These are phyloP conservation scores for Periconia macrospinosa DNA, from an alignment of 2,329 filamentous ascomycete species.

Conservation along the genomic window DNA sequence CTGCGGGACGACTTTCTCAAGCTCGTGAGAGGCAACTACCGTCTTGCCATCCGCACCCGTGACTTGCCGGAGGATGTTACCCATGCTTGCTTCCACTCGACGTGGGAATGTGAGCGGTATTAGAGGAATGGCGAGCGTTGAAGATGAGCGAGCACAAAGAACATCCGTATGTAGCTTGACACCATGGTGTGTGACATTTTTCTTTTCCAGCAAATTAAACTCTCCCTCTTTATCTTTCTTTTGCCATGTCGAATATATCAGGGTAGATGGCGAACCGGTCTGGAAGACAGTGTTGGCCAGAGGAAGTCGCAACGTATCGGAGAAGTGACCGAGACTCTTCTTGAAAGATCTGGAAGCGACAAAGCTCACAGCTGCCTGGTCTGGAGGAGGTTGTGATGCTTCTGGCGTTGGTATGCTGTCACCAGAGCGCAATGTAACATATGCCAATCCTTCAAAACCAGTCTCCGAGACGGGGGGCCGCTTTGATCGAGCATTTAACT, in stretches of 20 bases:
- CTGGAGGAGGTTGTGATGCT: conserved; percentile 2
- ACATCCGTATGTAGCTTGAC: conserved; percentile 11
- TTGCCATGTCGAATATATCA: conserved; percentile 29
- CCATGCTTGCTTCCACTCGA: conserved; percentile 66
- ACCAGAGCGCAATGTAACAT: conserved; percentile 18
- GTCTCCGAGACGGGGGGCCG: conserved; percentile 20
- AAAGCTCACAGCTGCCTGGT: conserved; percentile 31
- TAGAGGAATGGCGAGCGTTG: conserved; percentile 52
- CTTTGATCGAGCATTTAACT: neutral
- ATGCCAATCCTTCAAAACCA: conserved; percentile 40
- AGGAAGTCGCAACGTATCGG: conserved; percentile 57
- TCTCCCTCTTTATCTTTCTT: conserved; percentile 14
- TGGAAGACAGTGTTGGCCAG: conserved; percentile 79
- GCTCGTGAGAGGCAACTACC: conserved; percentile 69
- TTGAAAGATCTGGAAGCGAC: conserved; percentile 8
- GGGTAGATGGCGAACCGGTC: conserved; percentile 56
- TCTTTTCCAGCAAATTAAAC: conserved; percentile 13
- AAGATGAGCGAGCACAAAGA: neutral
- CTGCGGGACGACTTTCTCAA: conserved; percentile 65
- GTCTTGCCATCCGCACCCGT: conserved; percentile 48
- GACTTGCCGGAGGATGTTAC: conserved; percentile 75
- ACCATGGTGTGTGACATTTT: conserved; percentile 17
- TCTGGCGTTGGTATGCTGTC: conserved; percentile 13
- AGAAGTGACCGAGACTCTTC: neutral
- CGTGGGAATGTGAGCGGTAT: conserved; percentile 66